These are phyloP conservation scores for Neostapfia colusana DNA, from an alignment of 176 grass and related monocot genomes.

Conservation along the genomic window DNA sequence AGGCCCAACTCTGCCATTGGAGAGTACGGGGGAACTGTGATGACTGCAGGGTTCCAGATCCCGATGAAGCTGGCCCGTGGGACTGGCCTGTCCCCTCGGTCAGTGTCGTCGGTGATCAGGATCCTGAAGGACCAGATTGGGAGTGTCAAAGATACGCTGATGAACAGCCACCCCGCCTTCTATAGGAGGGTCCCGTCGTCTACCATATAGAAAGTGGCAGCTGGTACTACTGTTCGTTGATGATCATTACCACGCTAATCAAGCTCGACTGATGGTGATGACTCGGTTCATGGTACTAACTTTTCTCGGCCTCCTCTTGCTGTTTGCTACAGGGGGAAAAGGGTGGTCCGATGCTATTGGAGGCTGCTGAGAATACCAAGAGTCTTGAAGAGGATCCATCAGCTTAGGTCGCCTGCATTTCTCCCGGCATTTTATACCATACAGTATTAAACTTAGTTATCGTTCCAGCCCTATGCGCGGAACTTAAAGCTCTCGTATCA, in stretches of 20 bases:
- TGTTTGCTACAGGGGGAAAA: constrained; percentile 31
- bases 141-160: constrained; percentile 38
- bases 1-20: neutral
- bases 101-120: constrained; percentile 1
- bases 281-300: neutral
- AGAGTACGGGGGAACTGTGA: constrained; percentile 42
- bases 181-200: neutral
- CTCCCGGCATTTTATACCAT: constrained; percentile 22
- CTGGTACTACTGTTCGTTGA: constrained; percentile 16
- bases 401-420: constrained; percentile 1
- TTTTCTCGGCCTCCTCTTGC: neutral
- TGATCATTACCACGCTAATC: neutral
- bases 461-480: neutral
- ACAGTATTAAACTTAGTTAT: neutral
- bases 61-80: constrained; percentile 31
- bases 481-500: constrained; percentile 15
- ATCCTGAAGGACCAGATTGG: constrained; percentile 38
- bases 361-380: constrained; percentile 21
- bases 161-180: constrained; percentile 21
- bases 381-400: constrained; percentile 1
- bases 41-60: constrained; percentile 66
- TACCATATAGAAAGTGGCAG: constrained; percentile 7
- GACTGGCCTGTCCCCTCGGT: constrained; percentile 28
- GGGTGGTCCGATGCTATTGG: neutral
- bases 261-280: neutral